Base-by-base conservation (phyloP, 257 asterid genomes). In the Gentiana dahurica region DNA sequence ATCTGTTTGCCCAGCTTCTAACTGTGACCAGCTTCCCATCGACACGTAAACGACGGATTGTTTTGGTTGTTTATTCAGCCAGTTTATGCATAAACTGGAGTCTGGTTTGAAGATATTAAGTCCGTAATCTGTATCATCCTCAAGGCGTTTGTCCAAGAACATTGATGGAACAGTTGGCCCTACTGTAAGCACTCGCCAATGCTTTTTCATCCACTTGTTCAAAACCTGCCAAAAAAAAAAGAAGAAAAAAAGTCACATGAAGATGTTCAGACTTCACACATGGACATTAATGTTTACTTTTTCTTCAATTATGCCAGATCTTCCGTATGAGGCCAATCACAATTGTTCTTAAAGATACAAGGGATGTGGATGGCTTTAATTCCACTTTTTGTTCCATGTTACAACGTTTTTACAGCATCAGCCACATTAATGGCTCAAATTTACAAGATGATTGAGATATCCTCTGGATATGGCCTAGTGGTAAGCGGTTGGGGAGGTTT, bases 11-110 rank as follows among this genome's bases (percentile, higher is more conserved):
- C 80, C 69, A n/a, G 71, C 9, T 53, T 73, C 56, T 3, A 82
- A 32, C 2, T 79, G 71, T 12, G 82, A 88, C 95, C 80, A 82
- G 77, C 92, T 85, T 5, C 95, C 92, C 36, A 82, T 82, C 1
- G 92, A 85, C 58, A 85, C 43, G 71, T 80, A 85, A 11, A 80
- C 66, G 12, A 80, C 91, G 1, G 92, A 85, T 48, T 72, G 58
- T 0, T 2, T 58, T 2, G 80, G 76, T 69, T 76, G 80, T 38
- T 68, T 38, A 52, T 67, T 11, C n/a, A 85, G 89, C 95, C 95
- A 85, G 9, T 67, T 56, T 33, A 55, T 8, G 71, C 91, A 80
- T 6, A 80, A 60, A 1, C 77, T 73, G 49, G 81, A 71, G 0
- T 76, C 70, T 37, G 92, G 92, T 74, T 78, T 80, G 46, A 5